These are phyloP conservation scores for Boletus barrowsii DNA, from an alignment of 768 basidiomycete species.

Conservation along the genomic window DNA sequence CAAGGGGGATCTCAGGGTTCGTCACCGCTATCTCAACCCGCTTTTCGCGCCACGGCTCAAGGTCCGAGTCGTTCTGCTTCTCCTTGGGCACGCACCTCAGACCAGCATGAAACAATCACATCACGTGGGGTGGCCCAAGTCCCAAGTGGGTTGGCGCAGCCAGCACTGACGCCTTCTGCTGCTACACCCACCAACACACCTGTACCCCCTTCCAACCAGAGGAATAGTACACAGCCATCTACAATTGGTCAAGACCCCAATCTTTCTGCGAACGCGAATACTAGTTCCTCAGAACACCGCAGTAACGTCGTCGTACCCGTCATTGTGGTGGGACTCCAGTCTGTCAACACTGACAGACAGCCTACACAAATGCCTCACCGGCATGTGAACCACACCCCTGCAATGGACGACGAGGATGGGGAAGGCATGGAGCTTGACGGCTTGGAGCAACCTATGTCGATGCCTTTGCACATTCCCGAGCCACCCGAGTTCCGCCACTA, in stretches of 20 bases:
- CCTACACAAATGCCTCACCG: slow-evolving; percentile 22
- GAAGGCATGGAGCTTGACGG: slow-evolving; percentile 27
- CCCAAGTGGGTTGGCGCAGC: slow-evolving; percentile 15
- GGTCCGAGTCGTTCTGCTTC: slow-evolving; percentile 18
- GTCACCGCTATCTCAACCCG: slow-evolving; percentile 26
- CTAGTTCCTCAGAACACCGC: slow-evolving; percentile 25
- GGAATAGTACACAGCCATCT: slow-evolving; percentile 1
- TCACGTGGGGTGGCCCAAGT: slow-evolving; percentile 13
- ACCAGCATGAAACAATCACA: slow-evolving; percentile 18
- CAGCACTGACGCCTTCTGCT: slow-evolving; percentile 7
- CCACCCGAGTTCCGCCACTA: slow-evolving; percentile 21
- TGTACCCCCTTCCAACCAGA: slow-evolving; percentile 9
- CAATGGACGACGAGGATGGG: slow-evolving; percentile 25
- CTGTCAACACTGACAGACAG: slow-evolving; percentile 52
- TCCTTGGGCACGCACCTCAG: slow-evolving; percentile 15
- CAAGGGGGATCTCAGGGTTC: slow-evolving; percentile 15
- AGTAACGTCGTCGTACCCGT: slow-evolving; percentile 67
- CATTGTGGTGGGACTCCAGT: slow-evolving; percentile 80
- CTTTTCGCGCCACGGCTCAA: slow-evolving; percentile 16
- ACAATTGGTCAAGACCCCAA: slow-evolving; percentile 14
- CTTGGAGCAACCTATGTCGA: slow-evolving; percentile 23
- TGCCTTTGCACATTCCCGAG: slow-evolving; percentile 28
- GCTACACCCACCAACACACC: slow-evolving; percentile 16
- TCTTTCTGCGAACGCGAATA: slow-evolving; percentile 12
- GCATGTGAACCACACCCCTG: slow-evolving; percentile 6